A percentile compares a stretch with the other conserved stretches of the same genome.
Evolutionary conservation across 306 rosid species (phyloP).

Genomic region (Spatholobus suberectus): DNA sequence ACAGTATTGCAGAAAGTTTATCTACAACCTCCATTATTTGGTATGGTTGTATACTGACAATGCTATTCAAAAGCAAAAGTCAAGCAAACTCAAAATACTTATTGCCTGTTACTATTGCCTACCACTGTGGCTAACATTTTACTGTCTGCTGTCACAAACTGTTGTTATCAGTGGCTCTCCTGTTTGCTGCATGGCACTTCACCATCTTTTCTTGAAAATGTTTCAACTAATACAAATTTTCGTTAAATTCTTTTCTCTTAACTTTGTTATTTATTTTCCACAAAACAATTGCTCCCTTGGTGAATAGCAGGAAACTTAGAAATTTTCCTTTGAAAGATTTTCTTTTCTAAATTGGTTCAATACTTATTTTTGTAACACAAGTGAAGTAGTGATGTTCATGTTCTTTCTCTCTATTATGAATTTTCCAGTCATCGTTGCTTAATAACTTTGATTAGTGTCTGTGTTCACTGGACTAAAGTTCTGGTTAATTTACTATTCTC

Average conservation of each 20-base stretch:
- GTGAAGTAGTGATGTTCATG: background rate
- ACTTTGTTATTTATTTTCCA: background rate
- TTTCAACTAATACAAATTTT: background rate
- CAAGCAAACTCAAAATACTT: background rate
- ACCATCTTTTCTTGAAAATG: background rate
- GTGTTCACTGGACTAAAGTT: background rate
- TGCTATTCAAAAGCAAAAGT: background rate
- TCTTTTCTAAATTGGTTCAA: conserved; percentile 13
- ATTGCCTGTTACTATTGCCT: background rate
- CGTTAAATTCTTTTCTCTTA: background rate
- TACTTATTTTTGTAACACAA: background rate
- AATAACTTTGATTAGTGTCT: background rate
- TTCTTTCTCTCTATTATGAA: background rate
- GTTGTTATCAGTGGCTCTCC: conserved; percentile 14
- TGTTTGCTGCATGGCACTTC: background rate
- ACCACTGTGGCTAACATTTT: background rate
- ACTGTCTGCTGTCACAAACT: background rate
- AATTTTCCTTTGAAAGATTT: conserved; percentile 11
- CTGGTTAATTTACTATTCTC: conserved; percentile 15
- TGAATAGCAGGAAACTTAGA: background rate
- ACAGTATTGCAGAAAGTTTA: background rate
- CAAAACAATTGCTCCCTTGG: background rate
- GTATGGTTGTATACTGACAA: background rate
- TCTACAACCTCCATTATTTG: background rate
- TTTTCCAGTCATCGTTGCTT: background rate